Evolutionary conservation across 1,139 yeast genomes (phyloP).

Genomic region (Yamadazyma blattariae): DNA sequence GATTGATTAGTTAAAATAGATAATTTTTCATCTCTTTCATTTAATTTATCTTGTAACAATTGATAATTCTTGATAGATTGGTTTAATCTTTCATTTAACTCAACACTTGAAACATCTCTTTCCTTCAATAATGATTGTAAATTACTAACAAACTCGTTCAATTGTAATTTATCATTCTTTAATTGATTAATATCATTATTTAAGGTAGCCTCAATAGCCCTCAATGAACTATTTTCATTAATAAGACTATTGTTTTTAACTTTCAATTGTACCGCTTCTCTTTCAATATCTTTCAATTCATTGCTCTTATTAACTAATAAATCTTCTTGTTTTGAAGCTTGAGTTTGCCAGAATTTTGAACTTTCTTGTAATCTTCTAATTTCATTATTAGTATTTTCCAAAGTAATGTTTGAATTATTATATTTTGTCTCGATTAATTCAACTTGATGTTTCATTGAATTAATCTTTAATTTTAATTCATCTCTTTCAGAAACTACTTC

Average conservation of each 20-base stretch:
- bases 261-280: constrained; percentile 43
- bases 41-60: constrained; percentile 46
- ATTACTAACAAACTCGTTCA: constrained; percentile 59
- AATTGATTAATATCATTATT: constrained; percentile 53
- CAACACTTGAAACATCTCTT: constrained; percentile 52
- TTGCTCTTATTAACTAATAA: constrained; percentile 53
- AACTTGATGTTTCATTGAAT: constrained; percentile 29
- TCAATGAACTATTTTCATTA: constrained; percentile 55
- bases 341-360: constrained; percentile 46
- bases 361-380: constrained; percentile 48
- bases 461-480: constrained; percentile 29
- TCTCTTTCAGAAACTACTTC: constrained; percentile 24
- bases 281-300: constrained; percentile 57
- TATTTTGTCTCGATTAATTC: constrained; percentile 36
- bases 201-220: constrained; percentile 50
- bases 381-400: constrained; percentile 47
- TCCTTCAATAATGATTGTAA: constrained; percentile 63
- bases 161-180: constrained; percentile 56
- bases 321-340: constrained; percentile 55
- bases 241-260: constrained; percentile 47
- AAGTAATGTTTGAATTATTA: constrained; percentile 26
- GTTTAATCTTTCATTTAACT: constrained; percentile 49
- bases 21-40: constrained; percentile 49
- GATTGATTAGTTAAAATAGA: constrained; percentile 47
- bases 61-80: constrained; percentile 55